Percentiles rank a stretch among this genome's conserved stretches.
Evolutionary conservation across 108 stramenopile genomes (phyloP).

Genomic region (Nitzschia inconspicua): DNA sequence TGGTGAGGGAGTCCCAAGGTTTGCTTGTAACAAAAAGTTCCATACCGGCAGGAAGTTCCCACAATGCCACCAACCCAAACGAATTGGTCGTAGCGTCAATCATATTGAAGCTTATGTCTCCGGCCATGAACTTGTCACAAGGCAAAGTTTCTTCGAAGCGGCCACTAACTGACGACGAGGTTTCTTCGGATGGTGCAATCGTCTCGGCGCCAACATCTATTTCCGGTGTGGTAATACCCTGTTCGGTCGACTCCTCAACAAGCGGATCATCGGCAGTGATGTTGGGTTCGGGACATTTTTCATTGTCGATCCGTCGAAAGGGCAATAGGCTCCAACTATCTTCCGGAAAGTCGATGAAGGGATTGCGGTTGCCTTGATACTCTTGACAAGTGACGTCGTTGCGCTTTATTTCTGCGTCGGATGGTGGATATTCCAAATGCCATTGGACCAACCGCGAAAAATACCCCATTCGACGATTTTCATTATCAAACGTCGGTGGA

Average conservation of each 20-base stretch:
- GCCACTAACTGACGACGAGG: not conserved
- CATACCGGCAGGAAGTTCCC: not conserved
- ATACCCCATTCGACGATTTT: constrained; percentile 43
- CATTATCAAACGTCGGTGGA: constrained; percentile 6
- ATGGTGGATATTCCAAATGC: constrained; percentile 75
- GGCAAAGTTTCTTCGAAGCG: not conserved
- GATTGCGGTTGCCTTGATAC: constrained; percentile 88
- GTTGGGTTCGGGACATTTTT: not conserved
- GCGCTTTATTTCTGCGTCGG: constrained; percentile 51
- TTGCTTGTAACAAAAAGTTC: not conserved
- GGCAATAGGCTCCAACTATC: constrained; percentile 19
- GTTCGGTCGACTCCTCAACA: not conserved
- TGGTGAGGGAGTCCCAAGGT: no score
- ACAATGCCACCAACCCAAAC: constrained; percentile 2
- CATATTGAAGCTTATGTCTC: constrained; percentile 4
- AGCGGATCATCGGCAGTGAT: not conserved
- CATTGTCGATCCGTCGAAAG: constrained; percentile 3
- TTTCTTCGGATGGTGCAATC: not conserved
- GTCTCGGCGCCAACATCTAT: no score
- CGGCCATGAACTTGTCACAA: not conserved
- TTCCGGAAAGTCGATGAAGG: constrained; percentile 83
- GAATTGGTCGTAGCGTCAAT: not conserved
- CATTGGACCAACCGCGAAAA: constrained; percentile 63
- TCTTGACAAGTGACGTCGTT: constrained; percentile 55
- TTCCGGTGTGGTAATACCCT: no score